Percentiles rank a stretch among this genome's conserved stretches.
These are phyloP conservation scores for Alternaria sp. DNA, from an alignment of 2,329 filamentous ascomycete genomes.

Conservation along the genomic window DNA sequence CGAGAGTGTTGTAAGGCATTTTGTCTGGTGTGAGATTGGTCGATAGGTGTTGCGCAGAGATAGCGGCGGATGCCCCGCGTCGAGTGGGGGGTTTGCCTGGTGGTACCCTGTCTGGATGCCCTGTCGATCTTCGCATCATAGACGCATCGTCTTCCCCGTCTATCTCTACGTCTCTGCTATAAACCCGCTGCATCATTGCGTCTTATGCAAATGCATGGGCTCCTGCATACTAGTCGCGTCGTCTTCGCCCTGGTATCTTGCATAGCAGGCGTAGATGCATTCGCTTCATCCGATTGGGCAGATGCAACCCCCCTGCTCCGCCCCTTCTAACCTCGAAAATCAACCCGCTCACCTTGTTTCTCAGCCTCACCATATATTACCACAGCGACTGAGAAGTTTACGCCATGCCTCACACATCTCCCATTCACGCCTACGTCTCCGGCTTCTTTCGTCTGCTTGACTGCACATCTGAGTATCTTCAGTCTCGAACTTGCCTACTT, in stretches of 20 bases:
- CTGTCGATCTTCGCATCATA: slow-evolving; percentile 5
- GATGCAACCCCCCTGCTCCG: neutral
- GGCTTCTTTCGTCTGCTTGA: too few species aligned
- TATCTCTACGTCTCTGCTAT: neutral
- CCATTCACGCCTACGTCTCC: too few species aligned
- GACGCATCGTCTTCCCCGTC: neutral
- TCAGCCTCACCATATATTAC: slow-evolving; percentile 12
- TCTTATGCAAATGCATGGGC: neutral
- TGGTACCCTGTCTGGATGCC: neutral
- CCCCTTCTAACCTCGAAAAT: slow-evolving; percentile 14
- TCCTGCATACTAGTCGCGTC: neutral
- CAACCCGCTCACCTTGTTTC: slow-evolving; percentile 13
- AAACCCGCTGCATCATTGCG: neutral
- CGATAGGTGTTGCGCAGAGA: slow-evolving; percentile 10
- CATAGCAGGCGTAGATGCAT: neutral
- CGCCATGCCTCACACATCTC: neutral
- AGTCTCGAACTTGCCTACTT: rapidly evolving
- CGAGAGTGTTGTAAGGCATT: slow-evolving; percentile 20
- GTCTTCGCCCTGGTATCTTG: neutral
- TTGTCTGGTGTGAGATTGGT: slow-evolving; percentile 21
- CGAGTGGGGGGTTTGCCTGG: slow-evolving; percentile 16
- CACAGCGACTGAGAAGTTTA: neutral
- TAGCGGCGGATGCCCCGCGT: slow-evolving; percentile 28
- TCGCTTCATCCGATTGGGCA: neutral
- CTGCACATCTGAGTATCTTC: neutral